Conservation (phyloP, 1,284 basidiomycete genomes). For the Sphagnurus paluster region DNA sequence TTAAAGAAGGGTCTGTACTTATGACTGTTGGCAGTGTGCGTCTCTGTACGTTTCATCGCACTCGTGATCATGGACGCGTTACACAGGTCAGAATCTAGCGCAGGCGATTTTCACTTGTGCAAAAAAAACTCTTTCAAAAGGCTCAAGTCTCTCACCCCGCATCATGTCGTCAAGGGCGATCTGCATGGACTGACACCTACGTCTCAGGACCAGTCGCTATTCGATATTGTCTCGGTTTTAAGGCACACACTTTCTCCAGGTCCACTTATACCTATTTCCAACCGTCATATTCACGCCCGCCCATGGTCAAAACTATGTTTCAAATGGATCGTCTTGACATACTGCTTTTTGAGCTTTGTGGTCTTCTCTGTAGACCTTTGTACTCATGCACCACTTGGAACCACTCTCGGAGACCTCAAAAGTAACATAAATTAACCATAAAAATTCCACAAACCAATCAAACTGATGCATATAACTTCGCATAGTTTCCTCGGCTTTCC, state of each 20-base stretch:
- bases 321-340: constrained; percentile 37
- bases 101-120: constrained; percentile 43
- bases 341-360: constrained; percentile 40
- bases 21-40: too few relatives aligned
- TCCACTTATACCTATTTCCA: constrained; percentile 1
- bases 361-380: constrained; percentile 37
- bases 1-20: too few relatives aligned
- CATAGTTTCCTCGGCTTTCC: constrained; percentile 22
- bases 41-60: constrained; percentile 12
- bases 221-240: constrained; percentile 11
- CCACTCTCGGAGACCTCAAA: neutral
- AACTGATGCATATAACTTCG: constrained; percentile 19
- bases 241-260: constrained; percentile 8
- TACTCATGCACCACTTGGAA: constrained; percentile 21
- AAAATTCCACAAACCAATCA: neutral
- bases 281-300: constrained; percentile 16
- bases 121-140: constrained; percentile 43
- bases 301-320: constrained; percentile 29
- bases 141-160: constrained; percentile 28
- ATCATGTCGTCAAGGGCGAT: constrained; percentile 16
- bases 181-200: neutral
- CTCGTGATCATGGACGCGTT: constrained; percentile 18
- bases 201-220: constrained; percentile 12
- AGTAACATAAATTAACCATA: constrained; percentile 2
- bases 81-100: constrained; percentile 13